phyloP scores from a whole-genome alignment of 768 basidiomycete genomes.

The Rickenella mellea region DNA sequence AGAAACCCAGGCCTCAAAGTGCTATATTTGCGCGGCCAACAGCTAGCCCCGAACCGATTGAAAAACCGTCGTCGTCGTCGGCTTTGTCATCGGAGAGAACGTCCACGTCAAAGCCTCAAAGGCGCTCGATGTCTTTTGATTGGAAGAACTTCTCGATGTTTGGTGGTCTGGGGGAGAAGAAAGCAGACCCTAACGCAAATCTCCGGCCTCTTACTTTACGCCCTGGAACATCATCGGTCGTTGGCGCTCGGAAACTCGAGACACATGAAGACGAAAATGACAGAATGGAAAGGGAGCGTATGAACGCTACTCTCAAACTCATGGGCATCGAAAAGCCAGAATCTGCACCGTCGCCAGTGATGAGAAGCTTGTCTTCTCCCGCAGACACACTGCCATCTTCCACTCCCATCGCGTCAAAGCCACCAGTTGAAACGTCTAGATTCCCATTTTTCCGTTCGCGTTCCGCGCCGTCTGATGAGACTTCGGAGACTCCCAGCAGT shows the following conservation, averaged over 20 bases:
- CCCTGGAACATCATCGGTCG: slow-evolving; percentile 43
- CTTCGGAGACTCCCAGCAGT: slow-evolving; percentile 26
- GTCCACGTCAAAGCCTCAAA: slow-evolving; percentile 37
- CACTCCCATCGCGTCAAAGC: slow-evolving; percentile 20
- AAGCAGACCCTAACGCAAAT: slow-evolving; percentile 37
- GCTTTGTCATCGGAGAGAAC: slow-evolving; percentile 22
- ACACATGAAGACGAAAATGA: slow-evolving; percentile 92
- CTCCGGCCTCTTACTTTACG: slow-evolving; percentile 69
- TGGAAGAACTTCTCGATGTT: slow-evolving; percentile 77
- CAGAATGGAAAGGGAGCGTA: slow-evolving; percentile 72
- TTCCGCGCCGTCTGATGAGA: slow-evolving; percentile 29
- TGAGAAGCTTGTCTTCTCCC: slow-evolving; percentile 33
- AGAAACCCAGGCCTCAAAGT: slow-evolving; percentile 55
- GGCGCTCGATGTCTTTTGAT: slow-evolving; percentile 77
- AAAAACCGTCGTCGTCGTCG: slow-evolving; percentile 18
- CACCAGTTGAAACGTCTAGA: slow-evolving; percentile 28
- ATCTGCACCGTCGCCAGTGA: slow-evolving; percentile 28
- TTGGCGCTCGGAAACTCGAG: slow-evolving; percentile 67
- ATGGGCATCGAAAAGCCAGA: slow-evolving; percentile 80
- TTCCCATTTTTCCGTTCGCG: slow-evolving; percentile 66
- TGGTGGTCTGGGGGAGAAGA: slow-evolving; percentile 48
- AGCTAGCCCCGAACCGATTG: slow-evolving; percentile 9
- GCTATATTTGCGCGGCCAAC: slow-evolving; percentile 33
- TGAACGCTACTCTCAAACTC: slow-evolving; percentile 86
- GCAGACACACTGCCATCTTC: slow-evolving; percentile 17